A percentile compares a stretch with the other conserved stretches of the same genome.
phyloP scores from a whole-genome alignment of 2,329 filamentous ascomycete species.

The Fusarium armeniacum region DNA sequence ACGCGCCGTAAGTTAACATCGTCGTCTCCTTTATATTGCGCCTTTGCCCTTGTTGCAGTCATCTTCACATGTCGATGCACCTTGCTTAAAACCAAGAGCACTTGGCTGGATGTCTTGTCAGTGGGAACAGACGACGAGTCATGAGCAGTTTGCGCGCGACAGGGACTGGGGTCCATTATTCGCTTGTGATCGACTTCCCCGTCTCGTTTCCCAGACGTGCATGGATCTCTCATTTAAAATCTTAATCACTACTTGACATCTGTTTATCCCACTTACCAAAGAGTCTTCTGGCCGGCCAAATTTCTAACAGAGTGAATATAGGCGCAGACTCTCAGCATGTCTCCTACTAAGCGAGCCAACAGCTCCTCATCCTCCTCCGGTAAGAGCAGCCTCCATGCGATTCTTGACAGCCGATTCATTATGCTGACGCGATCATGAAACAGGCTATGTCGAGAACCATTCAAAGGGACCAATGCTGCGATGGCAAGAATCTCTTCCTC shows the following conservation, averaged over 20 bases:
- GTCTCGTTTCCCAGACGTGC: slow-evolving; percentile 12
- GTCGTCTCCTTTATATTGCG: neutral
- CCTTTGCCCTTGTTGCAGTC: neutral
- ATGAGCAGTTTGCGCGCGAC: slow-evolving; percentile 21
- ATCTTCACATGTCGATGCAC: slow-evolving; percentile 9
- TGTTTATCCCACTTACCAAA: neutral
- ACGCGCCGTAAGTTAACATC: slow-evolving; percentile 44
- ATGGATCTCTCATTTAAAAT: slow-evolving; percentile 5
- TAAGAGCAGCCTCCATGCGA: slow-evolving; percentile 50
- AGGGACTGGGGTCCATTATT: slow-evolving; percentile 22
- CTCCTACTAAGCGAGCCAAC: slow-evolving; percentile 66
- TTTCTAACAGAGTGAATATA: slow-evolving; percentile 28
- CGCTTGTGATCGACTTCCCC: slow-evolving; percentile 38
- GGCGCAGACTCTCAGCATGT: slow-evolving; percentile 61
- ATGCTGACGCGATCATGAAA: slow-evolving; percentile 38
- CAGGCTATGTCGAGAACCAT: slow-evolving; percentile 84
- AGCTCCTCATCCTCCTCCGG: slow-evolving; percentile 68
- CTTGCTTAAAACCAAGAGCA: neutral
- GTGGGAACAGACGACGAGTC: slow-evolving; percentile 22
- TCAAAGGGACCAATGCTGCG: slow-evolving; percentile 85
- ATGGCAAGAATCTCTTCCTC: slow-evolving; percentile 87
- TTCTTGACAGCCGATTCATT: neutral
- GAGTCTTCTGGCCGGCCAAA: neutral
- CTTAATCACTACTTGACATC: slow-evolving; percentile 3
- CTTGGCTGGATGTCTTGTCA: slow-evolving; percentile 7